Base-by-base conservation (phyloP, 2,329 filamentous ascomycete genomes). In the Aspergillus arachidicola region DNA sequence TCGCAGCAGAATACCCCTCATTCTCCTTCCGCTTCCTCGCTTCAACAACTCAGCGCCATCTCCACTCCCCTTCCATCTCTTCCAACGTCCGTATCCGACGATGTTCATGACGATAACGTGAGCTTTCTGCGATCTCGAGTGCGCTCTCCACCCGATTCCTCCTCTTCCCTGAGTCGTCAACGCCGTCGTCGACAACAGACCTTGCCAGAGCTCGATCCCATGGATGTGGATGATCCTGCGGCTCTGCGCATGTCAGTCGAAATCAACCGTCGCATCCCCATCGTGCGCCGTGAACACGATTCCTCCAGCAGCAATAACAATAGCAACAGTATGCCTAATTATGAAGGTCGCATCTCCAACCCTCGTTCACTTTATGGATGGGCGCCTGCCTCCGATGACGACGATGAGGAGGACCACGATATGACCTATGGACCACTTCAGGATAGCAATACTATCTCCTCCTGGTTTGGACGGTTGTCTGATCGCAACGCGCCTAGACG, bases 361-460 rank as follows among this genome's bases (percentile, higher is more conserved):
- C 75, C 81, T 64, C 85, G 86, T 68, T 82, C 79, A 59, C 76
- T 88, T 50, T 88, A 88, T 74, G 86, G 87, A 72, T 88, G 86
- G 86, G 85, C 85, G 38, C 86, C 86, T 11, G 80, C 80, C 10
- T 76, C 78, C 38, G 77, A 79, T 57, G 72, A 76, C 19, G 75
- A 78, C 12, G 70, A 70, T 16, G 48, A 61, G 12, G 61, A 61
- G 6, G 61, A 61, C 30, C 66, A 64, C 41, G 72, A 75, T 46
- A 68, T 69, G 34, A 66, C 71, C 28, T 71, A 75, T 51, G 75
- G 75, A 32, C 70, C 71, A 36, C 65, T 76, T 34, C 73, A 73
- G 30, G 67, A 68, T 59, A 68, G 60, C 65, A 71, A 67, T 64
- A 71, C 68, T 60, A 69, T 71, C 50, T 67, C 60, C 54, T 72